Base-by-base conservation (phyloP, 345 rosid genomes). In the Angophora floribunda region DNA sequence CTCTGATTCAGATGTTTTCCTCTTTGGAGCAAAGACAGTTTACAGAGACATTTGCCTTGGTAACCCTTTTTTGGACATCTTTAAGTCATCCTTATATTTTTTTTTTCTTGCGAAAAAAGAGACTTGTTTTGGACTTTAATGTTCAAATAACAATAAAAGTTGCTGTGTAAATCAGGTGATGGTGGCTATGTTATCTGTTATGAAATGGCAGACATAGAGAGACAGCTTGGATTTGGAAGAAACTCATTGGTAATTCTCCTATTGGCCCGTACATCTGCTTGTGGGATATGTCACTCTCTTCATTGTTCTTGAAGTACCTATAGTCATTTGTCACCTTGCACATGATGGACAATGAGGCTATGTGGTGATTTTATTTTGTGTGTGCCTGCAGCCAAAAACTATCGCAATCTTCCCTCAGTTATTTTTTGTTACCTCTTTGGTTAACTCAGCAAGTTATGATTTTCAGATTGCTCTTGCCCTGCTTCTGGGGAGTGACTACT, bases 11-110 rank as follows among this genome's bases (percentile, higher is more conserved):
- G 99, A 97, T 91, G 92, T 94, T 80, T 98, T 98, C 90, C 97
- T 97, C 89, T 98, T 98, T 88, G 99, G 99, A 55, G 98, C 99
- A 53, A 95, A 93, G 93, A 96, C 96, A 52, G 98, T 98, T 32
- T 98, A 98, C 92, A 92, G 99, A 92, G 99, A 96, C 88, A 96
- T 98, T 86, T 93, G 96, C 91, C 98, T 98, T 85, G 97, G 99
- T 95, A 75, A 91, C 94, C 28, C 30, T 44, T 30, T 87, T 87
- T 36, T 41, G 24, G 47, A 36, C 47, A 36, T 70, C 47, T 75
- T 75, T 10, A 41, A 41, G 49, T 75, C 26, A 67, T 14, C 45
- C 11, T 63, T 19, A 22, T 49, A 32, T 17, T 86, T 19, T 87
- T 49, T 87, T 67, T 86, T 49, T 44, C 67, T 51, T 78, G 22